Percentiles rank a stretch among this genome's conserved stretches.
Evolutionary conservation across 169 alveolate species (phyloP).

Genomic region (Plasmodium vivax): DNA sequence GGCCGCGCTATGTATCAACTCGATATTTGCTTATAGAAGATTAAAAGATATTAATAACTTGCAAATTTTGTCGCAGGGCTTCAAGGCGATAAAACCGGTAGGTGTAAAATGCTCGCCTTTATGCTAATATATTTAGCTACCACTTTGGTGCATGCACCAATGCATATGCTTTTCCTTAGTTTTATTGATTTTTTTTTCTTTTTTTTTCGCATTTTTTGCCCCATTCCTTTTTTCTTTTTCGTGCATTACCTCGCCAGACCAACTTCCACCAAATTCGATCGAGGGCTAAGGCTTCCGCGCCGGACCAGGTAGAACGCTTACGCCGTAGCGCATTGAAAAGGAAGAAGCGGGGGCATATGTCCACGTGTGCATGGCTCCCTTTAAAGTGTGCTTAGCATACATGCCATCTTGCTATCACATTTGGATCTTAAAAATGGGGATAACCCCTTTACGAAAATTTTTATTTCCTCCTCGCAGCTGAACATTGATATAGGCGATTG

Average conservation of each 20-base stretch:
- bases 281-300: neutral
- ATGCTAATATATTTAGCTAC: neutral
- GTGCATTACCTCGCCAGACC: neutral
- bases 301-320: neutral
- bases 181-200: neutral
- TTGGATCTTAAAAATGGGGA: neutral
- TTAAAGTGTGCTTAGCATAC: neutral
- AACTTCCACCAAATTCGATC: neutral
- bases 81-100: constrained; percentile 22
- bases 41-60: neutral
- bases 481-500: constrained; percentile 26
- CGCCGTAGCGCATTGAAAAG: neutral
- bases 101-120: neutral
- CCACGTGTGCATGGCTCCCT: neutral
- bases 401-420: neutral
- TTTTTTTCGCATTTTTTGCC: neutral
- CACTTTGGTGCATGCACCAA: neutral
- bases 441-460: neutral
- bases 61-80: constrained; percentile 6
- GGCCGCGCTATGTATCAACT: neutral
- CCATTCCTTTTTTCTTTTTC: neutral
- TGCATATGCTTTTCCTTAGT: neutral
- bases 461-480: constrained; percentile 2
- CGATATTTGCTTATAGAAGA: constrained; percentile 35
- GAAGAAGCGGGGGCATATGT: neutral